phyloP scores from a whole-genome alignment of 352 stramenopile genomes.

The Pythium insidiosum region DNA sequence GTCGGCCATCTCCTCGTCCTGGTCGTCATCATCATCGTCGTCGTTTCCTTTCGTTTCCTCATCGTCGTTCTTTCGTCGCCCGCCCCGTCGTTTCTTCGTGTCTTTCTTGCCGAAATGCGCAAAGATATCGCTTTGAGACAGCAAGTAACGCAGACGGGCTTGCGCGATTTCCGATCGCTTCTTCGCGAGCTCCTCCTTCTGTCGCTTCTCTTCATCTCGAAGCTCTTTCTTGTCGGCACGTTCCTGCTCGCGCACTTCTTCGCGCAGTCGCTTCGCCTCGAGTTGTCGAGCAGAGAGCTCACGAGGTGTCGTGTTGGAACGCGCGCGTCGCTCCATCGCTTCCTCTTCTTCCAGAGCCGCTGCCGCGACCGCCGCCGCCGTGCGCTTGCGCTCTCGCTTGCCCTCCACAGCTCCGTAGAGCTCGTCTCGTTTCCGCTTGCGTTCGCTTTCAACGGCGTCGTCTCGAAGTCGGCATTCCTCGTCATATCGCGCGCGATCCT shows the following conservation, averaged over 20 bases:
- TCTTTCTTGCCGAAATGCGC: slow-evolving; percentile 90
- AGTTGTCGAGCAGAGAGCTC: slow-evolving; percentile 61
- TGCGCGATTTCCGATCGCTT: slow-evolving; percentile 79
- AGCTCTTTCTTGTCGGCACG: slow-evolving; percentile 62
- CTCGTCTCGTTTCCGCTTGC: slow-evolving; percentile 68
- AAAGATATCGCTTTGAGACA: slow-evolving; percentile 97
- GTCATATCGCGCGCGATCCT: slow-evolving; percentile 63
- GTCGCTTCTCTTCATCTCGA: slow-evolving; percentile 59
- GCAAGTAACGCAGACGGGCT: slow-evolving; percentile 89
- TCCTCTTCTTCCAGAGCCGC: slow-evolving; percentile 22
- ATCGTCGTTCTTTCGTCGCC: slow-evolving; percentile 34
- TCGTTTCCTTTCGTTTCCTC: slow-evolving; percentile 40
- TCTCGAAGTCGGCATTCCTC: slow-evolving; percentile 69
- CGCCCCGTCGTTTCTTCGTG: slow-evolving; percentile 18
- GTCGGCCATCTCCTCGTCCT: slow-evolving; percentile 70
- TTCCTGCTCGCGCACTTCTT: slow-evolving; percentile 75
- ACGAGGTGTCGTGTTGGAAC: slow-evolving; percentile 28
- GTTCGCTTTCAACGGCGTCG: slow-evolving; percentile 59
- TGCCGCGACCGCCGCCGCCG: background rate
- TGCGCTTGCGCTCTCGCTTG: slow-evolving; percentile 76
- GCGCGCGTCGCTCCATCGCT: background rate
- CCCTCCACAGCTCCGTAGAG: slow-evolving; percentile 62
- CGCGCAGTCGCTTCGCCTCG: slow-evolving; percentile 51
- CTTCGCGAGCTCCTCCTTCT: slow-evolving; percentile 72
- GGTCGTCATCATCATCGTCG: slow-evolving; percentile 63